phyloP scores from a whole-genome alignment of 257 asterid species.

The Nicotiana attenuata region DNA sequence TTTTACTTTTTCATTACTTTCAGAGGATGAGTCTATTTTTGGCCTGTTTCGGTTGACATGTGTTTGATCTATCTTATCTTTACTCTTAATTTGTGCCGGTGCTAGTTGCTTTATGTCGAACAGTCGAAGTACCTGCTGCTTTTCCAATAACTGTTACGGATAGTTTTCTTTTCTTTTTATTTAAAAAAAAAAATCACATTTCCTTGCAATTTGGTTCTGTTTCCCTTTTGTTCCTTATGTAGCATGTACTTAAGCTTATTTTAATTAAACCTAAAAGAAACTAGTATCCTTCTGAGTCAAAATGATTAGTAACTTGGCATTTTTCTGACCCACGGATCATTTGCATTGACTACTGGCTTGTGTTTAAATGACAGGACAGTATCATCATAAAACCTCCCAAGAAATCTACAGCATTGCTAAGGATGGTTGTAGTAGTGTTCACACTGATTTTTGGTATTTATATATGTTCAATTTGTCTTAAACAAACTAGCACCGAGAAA shows the following conservation, averaged over 20 bases:
- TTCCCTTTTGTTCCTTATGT: background rate
- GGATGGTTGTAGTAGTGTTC: slow-evolving; percentile 61
- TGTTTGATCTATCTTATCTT: background rate
- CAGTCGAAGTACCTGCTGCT: background rate
- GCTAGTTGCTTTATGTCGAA: background rate
- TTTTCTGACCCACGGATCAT: background rate
- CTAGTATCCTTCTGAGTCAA: background rate
- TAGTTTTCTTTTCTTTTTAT: background rate
- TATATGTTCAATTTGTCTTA: slow-evolving; percentile 68
- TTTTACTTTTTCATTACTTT: background rate
- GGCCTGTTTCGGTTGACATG: background rate
- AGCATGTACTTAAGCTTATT: background rate
- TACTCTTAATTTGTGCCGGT: background rate
- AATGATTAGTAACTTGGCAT: background rate
- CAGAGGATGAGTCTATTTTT: background rate
- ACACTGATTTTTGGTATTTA: slow-evolving; percentile 66
- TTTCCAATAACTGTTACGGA: background rate
- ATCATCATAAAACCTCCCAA: slow-evolving; percentile 63
- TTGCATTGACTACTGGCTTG: slow-evolving; percentile 13
- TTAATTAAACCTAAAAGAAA: background rate
- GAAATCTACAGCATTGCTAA: slow-evolving; percentile 58
- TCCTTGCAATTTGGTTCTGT: background rate
- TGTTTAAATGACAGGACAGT: slow-evolving; percentile 42
- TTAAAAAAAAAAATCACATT: background rate
- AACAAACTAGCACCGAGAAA: slow-evolving; percentile 40